These are phyloP conservation scores for Tirmania nivea DNA, from an alignment of 495 filamentous ascomycete genomes.

Conservation along the genomic window DNA sequence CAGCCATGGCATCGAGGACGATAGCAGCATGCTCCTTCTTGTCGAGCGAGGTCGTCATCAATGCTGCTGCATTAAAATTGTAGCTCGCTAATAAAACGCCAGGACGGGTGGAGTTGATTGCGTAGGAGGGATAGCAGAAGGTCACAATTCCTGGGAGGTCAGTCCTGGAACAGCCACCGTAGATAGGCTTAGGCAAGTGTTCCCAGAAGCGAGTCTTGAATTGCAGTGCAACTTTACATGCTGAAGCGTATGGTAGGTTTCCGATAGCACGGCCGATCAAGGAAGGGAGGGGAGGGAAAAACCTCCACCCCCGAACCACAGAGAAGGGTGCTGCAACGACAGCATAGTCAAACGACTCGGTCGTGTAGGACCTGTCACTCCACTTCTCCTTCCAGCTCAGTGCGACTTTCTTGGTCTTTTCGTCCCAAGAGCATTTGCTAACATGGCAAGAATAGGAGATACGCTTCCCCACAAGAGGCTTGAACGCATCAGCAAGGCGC, in stretches of 20 bases:
- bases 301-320: slow-evolving; percentile 22
- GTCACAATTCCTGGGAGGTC: slow-evolving; percentile 37
- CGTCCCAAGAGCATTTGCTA: slow-evolving; percentile 25
- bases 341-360: slow-evolving; percentile 39
- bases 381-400: slow-evolving; percentile 28
- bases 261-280: slow-evolving; percentile 36
- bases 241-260: slow-evolving; percentile 32
- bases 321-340: slow-evolving; percentile 40
- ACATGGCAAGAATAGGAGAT: slow-evolving; percentile 34
- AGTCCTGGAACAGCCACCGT: slow-evolving; percentile 35
- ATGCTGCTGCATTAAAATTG: slow-evolving; percentile 24
- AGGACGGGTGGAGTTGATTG: slow-evolving; percentile 37
- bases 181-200: slow-evolving; percentile 35
- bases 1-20: slow-evolving; percentile 34
- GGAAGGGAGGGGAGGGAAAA: slow-evolving; percentile 24
- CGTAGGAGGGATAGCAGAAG: slow-evolving; percentile 44
- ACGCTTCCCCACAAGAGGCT: slow-evolving; percentile 32
- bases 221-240: slow-evolving; percentile 45
- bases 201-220: slow-evolving; percentile 51
- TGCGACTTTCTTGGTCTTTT: slow-evolving; percentile 24
- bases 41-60: slow-evolving; percentile 25
- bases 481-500: slow-evolving; percentile 38
- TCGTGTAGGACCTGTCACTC: slow-evolving; percentile 24
- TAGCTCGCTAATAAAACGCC: slow-evolving; percentile 43
- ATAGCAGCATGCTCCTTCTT: slow-evolving; percentile 33